Evolutionary conservation across 345 rosid genomes (phyloP).

Genomic region (Psidium friedrichsthalianum): DNA sequence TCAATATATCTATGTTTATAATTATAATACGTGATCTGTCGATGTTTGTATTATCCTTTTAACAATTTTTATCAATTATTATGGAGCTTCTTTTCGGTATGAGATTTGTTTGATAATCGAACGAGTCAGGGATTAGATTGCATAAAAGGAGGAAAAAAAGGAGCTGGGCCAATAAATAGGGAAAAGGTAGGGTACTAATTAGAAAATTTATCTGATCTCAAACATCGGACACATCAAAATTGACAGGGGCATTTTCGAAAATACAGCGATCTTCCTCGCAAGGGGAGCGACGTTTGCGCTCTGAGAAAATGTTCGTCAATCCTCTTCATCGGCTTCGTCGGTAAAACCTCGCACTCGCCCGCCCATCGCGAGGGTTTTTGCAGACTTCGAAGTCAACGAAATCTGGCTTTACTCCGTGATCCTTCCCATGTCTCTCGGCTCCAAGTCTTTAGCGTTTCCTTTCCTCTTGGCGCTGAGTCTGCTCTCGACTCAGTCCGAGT

Average conservation of each 20-base stretch:
- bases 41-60: neutral
- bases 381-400: neutral
- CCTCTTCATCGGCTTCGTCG: neutral
- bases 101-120: neutral
- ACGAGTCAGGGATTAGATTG: neutral
- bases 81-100: neutral
- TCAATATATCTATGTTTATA: neutral
- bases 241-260: neutral
- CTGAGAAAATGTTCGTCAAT: neutral
- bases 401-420: neutral
- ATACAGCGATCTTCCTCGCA: neutral
- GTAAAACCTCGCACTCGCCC: neutral
- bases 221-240: neutral
- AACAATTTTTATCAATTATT: too few species aligned
- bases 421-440: neutral
- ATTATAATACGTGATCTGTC: neutral
- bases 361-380: neutral
- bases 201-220: neutral
- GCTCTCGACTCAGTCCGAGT: slow-evolving; percentile 30
- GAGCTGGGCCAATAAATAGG: neutral
- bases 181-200: neutral
- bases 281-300: neutral
- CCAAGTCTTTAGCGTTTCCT: neutral
- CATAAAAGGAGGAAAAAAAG: neutral
- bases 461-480: slow-evolving; percentile 15